phyloP scores from a whole-genome alignment of 1,284 basidiomycete species.

The Apiotrichum brassicae region DNA sequence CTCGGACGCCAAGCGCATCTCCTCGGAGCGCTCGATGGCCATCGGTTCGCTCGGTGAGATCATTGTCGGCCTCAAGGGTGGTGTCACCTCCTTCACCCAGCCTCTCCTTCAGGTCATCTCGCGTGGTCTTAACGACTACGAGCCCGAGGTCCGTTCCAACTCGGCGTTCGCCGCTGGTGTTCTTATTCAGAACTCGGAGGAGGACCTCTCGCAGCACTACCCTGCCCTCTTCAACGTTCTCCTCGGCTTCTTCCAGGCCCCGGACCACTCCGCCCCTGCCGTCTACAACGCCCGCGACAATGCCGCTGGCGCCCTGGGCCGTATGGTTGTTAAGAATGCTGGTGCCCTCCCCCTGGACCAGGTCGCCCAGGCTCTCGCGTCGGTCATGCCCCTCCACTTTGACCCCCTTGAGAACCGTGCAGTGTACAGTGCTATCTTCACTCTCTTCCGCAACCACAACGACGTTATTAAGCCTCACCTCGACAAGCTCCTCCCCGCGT shows the following conservation, averaged over 20 bases:
- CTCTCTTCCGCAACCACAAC: conserved; percentile 72
- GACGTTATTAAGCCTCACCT: conserved; percentile 65
- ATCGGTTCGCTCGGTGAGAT: conserved; percentile 95
- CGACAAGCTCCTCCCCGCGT: conserved; percentile 74
- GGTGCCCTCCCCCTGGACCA: conserved; percentile 75
- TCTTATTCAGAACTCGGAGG: conserved; percentile 77
- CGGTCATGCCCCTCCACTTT: conserved; percentile 76
- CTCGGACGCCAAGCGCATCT: conserved; percentile 79
- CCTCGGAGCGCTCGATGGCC: conserved; percentile 86
- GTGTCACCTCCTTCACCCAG: conserved; percentile 75
- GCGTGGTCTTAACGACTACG: conserved; percentile 73
- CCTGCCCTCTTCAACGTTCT: conserved; percentile 68
- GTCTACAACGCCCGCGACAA: conserved; percentile 88
- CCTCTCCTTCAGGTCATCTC: conserved; percentile 75
- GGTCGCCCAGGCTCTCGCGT: conserved; percentile 77
- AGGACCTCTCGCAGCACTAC: conserved; percentile 81
- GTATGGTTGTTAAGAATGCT: conserved; percentile 79
- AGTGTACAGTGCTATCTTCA: conserved; percentile 83
- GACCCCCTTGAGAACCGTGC: conserved; percentile 86
- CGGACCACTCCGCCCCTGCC: conserved; percentile 52
- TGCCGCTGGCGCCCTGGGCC: conserved; percentile 83
- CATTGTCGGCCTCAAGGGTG: conserved; percentile 82
- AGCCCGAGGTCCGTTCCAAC: conserved; percentile 90
- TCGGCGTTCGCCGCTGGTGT: conserved; percentile 92
- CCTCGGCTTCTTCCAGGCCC: conserved; percentile 71